Evolutionary conservation across 192 early-diverging fungal species (phyloP).

Genomic region (Ambispora gerdemannii): DNA sequence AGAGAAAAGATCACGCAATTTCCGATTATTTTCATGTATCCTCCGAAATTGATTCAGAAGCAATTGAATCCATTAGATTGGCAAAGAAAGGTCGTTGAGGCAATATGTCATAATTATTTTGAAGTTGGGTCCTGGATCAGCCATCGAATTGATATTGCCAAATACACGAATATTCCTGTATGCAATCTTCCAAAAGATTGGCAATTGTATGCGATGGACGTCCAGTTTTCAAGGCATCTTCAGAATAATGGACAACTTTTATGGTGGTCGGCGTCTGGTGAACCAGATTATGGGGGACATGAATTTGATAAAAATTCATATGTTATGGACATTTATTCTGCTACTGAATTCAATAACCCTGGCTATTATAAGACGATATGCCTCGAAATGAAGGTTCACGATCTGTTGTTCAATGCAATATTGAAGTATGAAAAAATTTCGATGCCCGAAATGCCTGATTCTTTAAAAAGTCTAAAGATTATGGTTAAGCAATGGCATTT

Average conservation of each 20-base stretch:
- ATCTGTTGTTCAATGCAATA: slow-evolving; percentile 4
- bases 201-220: slow-evolving; percentile 76
- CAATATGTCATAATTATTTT: slow-evolving; percentile 79
- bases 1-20: slow-evolving; percentile 44
- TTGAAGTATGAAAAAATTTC: neutral
- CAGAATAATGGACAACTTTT: slow-evolving; percentile 74
- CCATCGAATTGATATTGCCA: slow-evolving; percentile 67
- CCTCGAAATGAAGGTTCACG: neutral
- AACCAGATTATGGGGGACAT: slow-evolving; percentile 11
- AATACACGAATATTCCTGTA: slow-evolving; percentile 84
- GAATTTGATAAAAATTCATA: neutral
- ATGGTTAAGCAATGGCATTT: neutral
- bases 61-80: slow-evolving; percentile 79
- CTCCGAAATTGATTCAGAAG: slow-evolving; percentile 65
- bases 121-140: slow-evolving; percentile 70
- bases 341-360: neutral
- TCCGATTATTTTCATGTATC: slow-evolving; percentile 71
- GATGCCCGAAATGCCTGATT: neutral
- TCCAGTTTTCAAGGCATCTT: slow-evolving; percentile 82
- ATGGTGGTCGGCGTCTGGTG: slow-evolving; percentile 51
- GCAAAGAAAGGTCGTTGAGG: slow-evolving; percentile 64
- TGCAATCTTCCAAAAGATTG: slow-evolving; percentile 88
- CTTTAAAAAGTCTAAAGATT: neutral
- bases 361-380: slow-evolving; percentile 1
- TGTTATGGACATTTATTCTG: neutral